Conservation (phyloP, 2,329 filamentous ascomycete genomes). For the Pseudogymnoascus sp. region DNA sequence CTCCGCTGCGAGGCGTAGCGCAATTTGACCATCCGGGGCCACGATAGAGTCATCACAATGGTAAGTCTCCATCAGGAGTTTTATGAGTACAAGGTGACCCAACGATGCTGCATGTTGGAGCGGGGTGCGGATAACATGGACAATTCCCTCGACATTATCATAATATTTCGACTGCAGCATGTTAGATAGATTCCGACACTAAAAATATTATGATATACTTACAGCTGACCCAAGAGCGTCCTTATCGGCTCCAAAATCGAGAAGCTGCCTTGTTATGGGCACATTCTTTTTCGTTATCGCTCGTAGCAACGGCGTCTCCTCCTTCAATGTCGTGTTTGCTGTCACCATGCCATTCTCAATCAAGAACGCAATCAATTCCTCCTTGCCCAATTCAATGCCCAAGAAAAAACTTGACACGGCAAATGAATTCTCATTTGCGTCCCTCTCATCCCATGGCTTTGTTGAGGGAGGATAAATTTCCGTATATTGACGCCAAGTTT, state of each 20-base stretch:
- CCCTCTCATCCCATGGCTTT: constrained; percentile 1
- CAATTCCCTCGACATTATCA: neutral
- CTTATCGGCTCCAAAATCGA: constrained; percentile 13
- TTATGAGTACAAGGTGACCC: constrained; percentile 35
- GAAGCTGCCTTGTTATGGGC: constrained; percentile 10
- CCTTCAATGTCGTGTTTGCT: neutral
- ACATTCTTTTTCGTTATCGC: constrained; percentile 13
- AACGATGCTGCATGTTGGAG: constrained; percentile 36
- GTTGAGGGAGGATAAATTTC: neutral
- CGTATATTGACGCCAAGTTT: neutral
- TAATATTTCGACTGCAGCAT: neutral
- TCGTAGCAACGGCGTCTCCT: constrained; percentile 12
- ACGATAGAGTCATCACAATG: constrained; percentile 36
- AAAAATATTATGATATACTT: neutral
- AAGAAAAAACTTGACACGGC: neutral
- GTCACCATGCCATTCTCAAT: neutral
- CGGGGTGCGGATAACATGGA: constrained; percentile 31
- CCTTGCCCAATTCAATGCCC: neutral
- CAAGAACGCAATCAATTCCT: neutral
- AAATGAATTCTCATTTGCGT: neutral
- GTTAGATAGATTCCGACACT: neutral
- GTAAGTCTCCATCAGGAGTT: constrained; percentile 33
- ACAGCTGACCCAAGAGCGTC: constrained; percentile 14
- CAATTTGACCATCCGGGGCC: constrained; percentile 38
- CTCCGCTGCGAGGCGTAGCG: constrained; percentile 36